Base-by-base conservation (phyloP, 148 eudicot species). In the Agrostemma githago region DNA sequence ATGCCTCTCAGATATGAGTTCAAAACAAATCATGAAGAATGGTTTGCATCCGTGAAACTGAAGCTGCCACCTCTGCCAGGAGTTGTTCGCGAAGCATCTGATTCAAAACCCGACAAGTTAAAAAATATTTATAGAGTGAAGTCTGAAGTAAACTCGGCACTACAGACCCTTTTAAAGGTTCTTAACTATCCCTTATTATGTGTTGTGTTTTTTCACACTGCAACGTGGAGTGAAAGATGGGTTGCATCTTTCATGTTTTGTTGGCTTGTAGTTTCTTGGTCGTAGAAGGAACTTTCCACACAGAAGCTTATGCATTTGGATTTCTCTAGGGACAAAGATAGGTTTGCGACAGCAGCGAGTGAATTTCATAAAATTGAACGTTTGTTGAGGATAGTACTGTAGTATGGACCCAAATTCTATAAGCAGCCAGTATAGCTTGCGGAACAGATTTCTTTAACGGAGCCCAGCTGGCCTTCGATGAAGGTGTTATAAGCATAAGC, bases 121-220 rank as follows among this genome's bases (percentile, higher is more conserved):
- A 93, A 88, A 79, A 53, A 54, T 71, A 73, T 90, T 68, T 93
- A 91, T 73, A 93, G 89, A 88, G 94, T 89, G 66, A 88, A 92
- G 82, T 78, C 82, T 3, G 98, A 93, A 79, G 76, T 93, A 87
- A 82, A 89, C 74, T 75, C 77, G 57, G 92, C 92, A 72, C 75
- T 93, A 62, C 89, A 84, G 74, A 74, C 80, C 71, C 88, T 93
- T 17, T 79, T 93, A 78, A 89, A 91, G 98, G 98, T 93, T 84
- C 63, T 2, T 72, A 42, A 39, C 39, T 71, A 39, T 57, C 54
- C 54, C 37, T n/a, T 56, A 37, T 21, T 43, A 68, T 21, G 58
- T 44, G 40, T 20, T 44, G 40, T 48, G 21, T 68, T 39, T 16
- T 48, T 68, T 21, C 21, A 2, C 17, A 48, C 71, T 68, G 57